phyloP scores from a whole-genome alignment of 2,329 filamentous ascomycete species.

The Amphichorda felina region DNA sequence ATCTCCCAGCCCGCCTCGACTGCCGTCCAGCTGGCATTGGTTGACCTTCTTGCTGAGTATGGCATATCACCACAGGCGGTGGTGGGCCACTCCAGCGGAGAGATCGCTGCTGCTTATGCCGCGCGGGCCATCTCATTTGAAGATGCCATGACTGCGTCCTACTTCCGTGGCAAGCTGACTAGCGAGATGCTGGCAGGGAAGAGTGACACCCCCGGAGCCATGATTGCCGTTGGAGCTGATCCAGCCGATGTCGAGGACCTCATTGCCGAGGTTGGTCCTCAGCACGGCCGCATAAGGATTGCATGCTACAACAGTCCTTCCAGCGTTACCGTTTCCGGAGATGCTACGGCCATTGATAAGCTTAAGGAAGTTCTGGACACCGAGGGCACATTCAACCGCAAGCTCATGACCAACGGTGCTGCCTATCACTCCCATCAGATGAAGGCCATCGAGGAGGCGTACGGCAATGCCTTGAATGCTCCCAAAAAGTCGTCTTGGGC shows the following conservation, averaged over 20 bases:
- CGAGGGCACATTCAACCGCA: conserved; percentile 2
- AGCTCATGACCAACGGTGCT: conserved; percentile 5
- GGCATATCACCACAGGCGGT: conserved; percentile 15
- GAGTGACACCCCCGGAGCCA: no score
- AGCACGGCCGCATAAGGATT: conserved; percentile 7
- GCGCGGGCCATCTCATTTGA: conserved; percentile 8
- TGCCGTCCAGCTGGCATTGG: conserved; percentile 26
- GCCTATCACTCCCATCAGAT: conserved; percentile 9
- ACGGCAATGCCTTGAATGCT: conserved; percentile 8
- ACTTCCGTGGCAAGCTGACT: conserved; percentile 16
- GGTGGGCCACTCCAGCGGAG: conserved; percentile 24
- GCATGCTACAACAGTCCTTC: conserved; percentile 35
- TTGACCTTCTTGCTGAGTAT: conserved; percentile 19
- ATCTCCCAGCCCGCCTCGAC: conserved; percentile 26
- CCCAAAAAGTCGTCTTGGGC: not conserved
- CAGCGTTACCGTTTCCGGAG: conserved; percentile 34
- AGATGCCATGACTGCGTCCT: conserved; percentile 17
- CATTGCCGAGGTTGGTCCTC: not conserved
- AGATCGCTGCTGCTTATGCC: conserved; percentile 24
- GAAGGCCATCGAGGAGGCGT: conserved; percentile 1
- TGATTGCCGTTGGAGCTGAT: not conserved
- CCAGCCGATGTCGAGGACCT: not conserved
- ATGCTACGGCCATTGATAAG: conserved; percentile 13
- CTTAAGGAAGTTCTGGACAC: not conserved
- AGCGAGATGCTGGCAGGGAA: no score